Base-by-base conservation (phyloP, 1,284 basidiomycete species). In the Rhodotorula sp. region DNA sequence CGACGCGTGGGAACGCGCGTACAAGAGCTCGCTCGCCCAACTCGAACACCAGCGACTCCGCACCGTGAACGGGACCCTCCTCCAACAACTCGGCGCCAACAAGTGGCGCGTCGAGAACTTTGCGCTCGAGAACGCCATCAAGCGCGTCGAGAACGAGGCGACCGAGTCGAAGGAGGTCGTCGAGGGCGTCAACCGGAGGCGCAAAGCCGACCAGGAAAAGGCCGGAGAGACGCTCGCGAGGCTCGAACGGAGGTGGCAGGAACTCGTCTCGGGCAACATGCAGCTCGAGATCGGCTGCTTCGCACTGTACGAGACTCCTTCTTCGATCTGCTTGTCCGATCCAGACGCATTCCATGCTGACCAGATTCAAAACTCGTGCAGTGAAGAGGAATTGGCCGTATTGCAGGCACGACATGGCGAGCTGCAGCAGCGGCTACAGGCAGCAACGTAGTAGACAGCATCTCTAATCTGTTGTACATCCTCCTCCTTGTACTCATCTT, bases 91-190 rank as follows among this genome's bases (percentile, higher is more conserved):
- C 80, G 97, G 93, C 2, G 84, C 90, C 18, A 97, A 97, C 83
- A 89, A 90, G 16, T 97, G 92, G 91, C 87, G 90, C 74, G 88
- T 96, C 81, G 88, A 92, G 80, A 96, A 97, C 82, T 94, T 93
- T 80, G 85, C 91, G 47, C 83, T 93, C 34, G 92, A 96, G 80
- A 86, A 88, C 48, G 88, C 90, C 56, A 87, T 89, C 14, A 90
- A 89, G 76, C 87, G 89, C 74, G 83, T 89, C 10, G 91, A 95
- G 80, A 85, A 85, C 68, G 85, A 88, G 21, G 83, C 92, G 6
- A 89, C 92, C 75, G 86, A 87, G 58, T 75, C 92, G 76, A 89
- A 89, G 80, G 86, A 91, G 78, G 80, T 88, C 60, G 91, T 91
- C 0, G 89, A 90, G 0, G 90, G 91, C 68, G 85, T 97, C 73